A percentile compares a stretch with the other conserved stretches of the same genome.
Evolutionary conservation across 2,329 filamentous ascomycete species (phyloP).

Genomic region (Huntiella decipiens): DNA sequence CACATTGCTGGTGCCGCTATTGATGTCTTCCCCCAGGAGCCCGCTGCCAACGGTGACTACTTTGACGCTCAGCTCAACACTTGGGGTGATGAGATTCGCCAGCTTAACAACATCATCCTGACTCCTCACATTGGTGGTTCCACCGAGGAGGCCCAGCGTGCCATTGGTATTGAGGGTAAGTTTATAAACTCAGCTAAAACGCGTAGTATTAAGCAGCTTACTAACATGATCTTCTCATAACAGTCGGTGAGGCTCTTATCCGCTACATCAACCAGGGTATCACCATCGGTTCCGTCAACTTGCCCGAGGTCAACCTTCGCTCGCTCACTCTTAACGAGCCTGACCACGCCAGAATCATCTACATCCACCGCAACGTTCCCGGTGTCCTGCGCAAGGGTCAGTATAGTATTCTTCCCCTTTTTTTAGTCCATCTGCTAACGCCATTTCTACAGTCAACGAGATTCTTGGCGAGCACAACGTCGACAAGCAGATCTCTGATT

Average conservation of each 20-base stretch:
- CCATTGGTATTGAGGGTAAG: constrained; percentile 71
- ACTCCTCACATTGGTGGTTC: constrained; percentile 95
- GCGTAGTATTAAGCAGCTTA: neutral
- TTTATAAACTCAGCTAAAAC: neutral
- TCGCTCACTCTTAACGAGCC: constrained; percentile 80
- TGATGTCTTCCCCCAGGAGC: constrained; percentile 90
- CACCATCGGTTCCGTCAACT: constrained; percentile 81
- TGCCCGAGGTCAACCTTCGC: constrained; percentile 85
- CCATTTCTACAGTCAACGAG: constrained; percentile 52
- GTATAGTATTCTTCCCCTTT: constrained; percentile 10
- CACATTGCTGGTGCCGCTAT: constrained; percentile 88
- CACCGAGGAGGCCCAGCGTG: constrained; percentile 91
- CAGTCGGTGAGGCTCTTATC: constrained; percentile 67
- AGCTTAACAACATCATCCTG: constrained; percentile 79
- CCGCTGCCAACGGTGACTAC: constrained; percentile 83
- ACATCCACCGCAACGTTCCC: constrained; percentile 90
- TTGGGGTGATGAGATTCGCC: constrained; percentile 72
- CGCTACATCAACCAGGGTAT: constrained; percentile 91
- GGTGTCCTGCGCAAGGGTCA: constrained; percentile 73
- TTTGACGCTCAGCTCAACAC: constrained; percentile 69
- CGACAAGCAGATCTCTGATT: constrained; percentile 96
- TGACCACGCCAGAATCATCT: constrained; percentile 80
- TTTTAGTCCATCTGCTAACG: neutral
- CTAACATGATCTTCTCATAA: constrained; percentile 4
- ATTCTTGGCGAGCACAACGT: constrained; percentile 92